phyloP scores from a whole-genome alignment of 441 rosid genomes.

The Daphne laureola region DNA sequence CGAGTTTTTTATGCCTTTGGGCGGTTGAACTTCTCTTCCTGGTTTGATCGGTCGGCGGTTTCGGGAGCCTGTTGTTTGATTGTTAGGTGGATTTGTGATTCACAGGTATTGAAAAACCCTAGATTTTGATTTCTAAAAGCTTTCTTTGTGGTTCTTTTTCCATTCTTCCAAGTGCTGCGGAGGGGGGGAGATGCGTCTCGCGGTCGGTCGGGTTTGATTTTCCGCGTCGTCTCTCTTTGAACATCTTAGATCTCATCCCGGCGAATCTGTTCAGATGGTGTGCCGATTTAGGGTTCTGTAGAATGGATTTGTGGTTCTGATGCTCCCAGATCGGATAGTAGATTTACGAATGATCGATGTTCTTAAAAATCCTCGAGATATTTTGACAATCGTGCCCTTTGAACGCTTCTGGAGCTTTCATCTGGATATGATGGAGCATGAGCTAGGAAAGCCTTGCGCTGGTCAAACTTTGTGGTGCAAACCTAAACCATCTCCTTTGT shows the following conservation, averaged over 20 bases:
- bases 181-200: neutral
- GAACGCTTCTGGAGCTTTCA: conserved; percentile 9
- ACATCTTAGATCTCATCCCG: conserved; percentile 4
- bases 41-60: conserved; percentile 22
- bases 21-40: conserved; percentile 9
- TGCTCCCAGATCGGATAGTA: conserved; percentile 6
- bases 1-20: conserved; percentile 5
- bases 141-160: conserved; percentile 23
- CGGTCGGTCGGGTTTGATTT: neutral
- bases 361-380: neutral
- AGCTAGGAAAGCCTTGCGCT: neutral
- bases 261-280: conserved; percentile 4
- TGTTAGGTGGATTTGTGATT: conserved; percentile 11
- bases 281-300: conserved; percentile 8
- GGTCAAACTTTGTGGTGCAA: conserved; percentile 1
- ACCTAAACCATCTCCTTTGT: conserved; percentile 5
- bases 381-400: neutral
- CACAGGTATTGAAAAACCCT: conserved; percentile 33
- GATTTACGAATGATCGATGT: neutral
- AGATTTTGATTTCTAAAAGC: conserved; percentile 25
- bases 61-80: conserved; percentile 22
- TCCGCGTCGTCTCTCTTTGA: neutral
- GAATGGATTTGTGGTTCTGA: conserved; percentile 7
- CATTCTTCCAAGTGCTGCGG: neutral
- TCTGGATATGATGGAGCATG: conserved; percentile 5